Conservation (phyloP, 495 filamentous ascomycete genomes). For the Penicillium chermesinum region DNA sequence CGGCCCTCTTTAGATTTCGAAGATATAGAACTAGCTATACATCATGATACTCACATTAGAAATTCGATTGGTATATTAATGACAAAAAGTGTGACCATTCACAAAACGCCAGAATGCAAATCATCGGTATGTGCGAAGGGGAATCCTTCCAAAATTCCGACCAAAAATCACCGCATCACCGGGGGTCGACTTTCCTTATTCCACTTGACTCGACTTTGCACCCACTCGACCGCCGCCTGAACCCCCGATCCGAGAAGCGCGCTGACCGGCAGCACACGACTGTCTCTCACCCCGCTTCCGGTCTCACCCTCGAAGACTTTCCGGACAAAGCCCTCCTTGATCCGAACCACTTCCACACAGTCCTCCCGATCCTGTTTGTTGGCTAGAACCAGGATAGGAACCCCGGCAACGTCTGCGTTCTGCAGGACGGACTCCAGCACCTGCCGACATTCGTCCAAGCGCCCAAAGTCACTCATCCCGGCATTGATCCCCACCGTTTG, state of each 20-base stretch:
- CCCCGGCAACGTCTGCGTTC: slow-evolving; percentile 77
- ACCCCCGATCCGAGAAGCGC: slow-evolving; percentile 89
- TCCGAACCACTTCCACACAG: slow-evolving; percentile 91
- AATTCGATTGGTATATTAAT: slow-evolving; percentile 23
- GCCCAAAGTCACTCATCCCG: slow-evolving; percentile 51
- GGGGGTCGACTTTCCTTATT: slow-evolving; percentile 90
- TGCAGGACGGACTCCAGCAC: slow-evolving; percentile 83
- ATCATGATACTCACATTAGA: too few relatives aligned
- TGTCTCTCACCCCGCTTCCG: slow-evolving; percentile 77
- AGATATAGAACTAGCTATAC: not conserved
- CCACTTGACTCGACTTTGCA: slow-evolving; percentile 86
- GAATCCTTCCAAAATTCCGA: too few relatives aligned
- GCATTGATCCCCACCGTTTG: slow-evolving; percentile 38
- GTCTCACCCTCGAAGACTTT: slow-evolving; percentile 93
- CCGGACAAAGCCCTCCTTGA: slow-evolving; percentile 92
- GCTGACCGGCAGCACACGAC: slow-evolving; percentile 83
- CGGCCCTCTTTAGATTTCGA: too few relatives aligned
- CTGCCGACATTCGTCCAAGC: slow-evolving; percentile 81
- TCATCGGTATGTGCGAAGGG: slow-evolving; percentile 6
- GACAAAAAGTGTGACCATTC: slow-evolving; percentile 4
- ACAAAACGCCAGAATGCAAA: slow-evolving; percentile 21
- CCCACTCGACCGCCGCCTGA: slow-evolving; percentile 91
- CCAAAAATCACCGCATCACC: slow-evolving; percentile 86
- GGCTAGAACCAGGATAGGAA: slow-evolving; percentile 86
- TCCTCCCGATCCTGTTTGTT: slow-evolving; percentile 98